phyloP scores from a whole-genome alignment of 495 filamentous ascomycete genomes.

The Penicillium mononematosum region DNA sequence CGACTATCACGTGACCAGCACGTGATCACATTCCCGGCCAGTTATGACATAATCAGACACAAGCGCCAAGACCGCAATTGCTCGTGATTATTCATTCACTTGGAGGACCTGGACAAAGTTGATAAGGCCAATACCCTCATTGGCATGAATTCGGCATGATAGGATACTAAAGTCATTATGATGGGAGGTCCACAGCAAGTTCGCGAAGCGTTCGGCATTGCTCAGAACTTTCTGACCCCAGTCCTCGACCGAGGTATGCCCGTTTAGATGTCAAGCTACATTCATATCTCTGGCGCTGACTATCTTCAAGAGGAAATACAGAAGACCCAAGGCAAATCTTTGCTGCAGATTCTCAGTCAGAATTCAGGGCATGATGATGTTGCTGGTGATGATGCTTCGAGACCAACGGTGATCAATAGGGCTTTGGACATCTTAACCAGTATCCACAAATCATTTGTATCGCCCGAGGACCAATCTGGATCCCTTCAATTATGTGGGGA shows the following conservation, averaged over 20 bases:
- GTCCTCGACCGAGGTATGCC: constrained; percentile 46
- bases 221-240: constrained; percentile 42
- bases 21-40: neutral
- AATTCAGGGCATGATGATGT: neutral
- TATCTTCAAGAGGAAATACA: constrained; percentile 38
- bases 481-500: neutral
- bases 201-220: constrained; percentile 37
- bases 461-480: constrained; percentile 20
- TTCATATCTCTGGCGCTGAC: constrained; percentile 28
- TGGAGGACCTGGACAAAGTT: neutral
- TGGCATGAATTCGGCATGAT: neutral
- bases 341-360: constrained; percentile 39
- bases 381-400: constrained; percentile 16
- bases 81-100: constrained; percentile 6
- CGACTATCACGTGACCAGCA: constrained; percentile 2
- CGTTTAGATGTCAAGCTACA: constrained; percentile 12
- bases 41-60: constrained; percentile 9
- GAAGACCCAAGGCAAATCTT: constrained; percentile 34
- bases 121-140: neutral
- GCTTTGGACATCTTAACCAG: constrained; percentile 39
- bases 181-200: constrained; percentile 32
- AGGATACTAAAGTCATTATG: neutral
- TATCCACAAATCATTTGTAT: constrained; percentile 42
- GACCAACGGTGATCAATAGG: constrained; percentile 33
- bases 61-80: constrained; percentile 12